phyloP scores from a whole-genome alignment of 2,329 filamentous ascomycete genomes.

The Epichloe baconii region DNA sequence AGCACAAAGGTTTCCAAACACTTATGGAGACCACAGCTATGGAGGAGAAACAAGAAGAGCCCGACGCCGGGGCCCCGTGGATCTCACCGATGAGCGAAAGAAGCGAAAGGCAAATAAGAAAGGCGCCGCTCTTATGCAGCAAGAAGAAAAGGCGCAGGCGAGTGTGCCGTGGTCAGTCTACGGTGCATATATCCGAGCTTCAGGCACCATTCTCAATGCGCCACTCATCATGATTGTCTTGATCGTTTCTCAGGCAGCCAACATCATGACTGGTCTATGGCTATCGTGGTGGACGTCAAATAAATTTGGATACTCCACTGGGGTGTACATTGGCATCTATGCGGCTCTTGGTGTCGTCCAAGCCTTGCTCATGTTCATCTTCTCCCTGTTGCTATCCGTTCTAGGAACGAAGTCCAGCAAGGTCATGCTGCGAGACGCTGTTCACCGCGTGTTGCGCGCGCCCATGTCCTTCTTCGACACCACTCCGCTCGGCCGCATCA shows the following conservation, averaged over 20 bases:
- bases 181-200: slow-evolving; percentile 61
- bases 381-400: slow-evolving; percentile 68
- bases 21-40: slow-evolving; percentile 78
- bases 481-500: slow-evolving; percentile 86
- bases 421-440: slow-evolving; percentile 66
- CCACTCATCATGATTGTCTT: slow-evolving; percentile 51
- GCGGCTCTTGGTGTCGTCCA: slow-evolving; percentile 60
- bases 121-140: slow-evolving; percentile 55
- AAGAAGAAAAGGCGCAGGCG: slow-evolving; percentile 54
- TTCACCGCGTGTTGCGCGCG: slow-evolving; percentile 59
- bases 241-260: slow-evolving; percentile 63
- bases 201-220: slow-evolving; percentile 57
- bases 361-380: slow-evolving; percentile 64
- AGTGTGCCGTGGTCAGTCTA: slow-evolving; percentile 76
- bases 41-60: slow-evolving; percentile 44
- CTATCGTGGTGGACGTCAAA: slow-evolving; percentile 86
- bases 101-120: slow-evolving; percentile 46
- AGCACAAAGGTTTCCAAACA: slow-evolving; percentile 64
- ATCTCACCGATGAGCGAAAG: slow-evolving; percentile 18
- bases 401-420: slow-evolving; percentile 73
- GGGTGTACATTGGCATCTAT: slow-evolving; percentile 59
- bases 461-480: slow-evolving; percentile 95
- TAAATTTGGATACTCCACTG: slow-evolving; percentile 54
- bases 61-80: slow-evolving; percentile 28
- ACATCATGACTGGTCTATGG: slow-evolving; percentile 83